phyloP scores from a whole-genome alignment of 2,329 filamentous ascomycete species.

The Neonectria hederae region DNA sequence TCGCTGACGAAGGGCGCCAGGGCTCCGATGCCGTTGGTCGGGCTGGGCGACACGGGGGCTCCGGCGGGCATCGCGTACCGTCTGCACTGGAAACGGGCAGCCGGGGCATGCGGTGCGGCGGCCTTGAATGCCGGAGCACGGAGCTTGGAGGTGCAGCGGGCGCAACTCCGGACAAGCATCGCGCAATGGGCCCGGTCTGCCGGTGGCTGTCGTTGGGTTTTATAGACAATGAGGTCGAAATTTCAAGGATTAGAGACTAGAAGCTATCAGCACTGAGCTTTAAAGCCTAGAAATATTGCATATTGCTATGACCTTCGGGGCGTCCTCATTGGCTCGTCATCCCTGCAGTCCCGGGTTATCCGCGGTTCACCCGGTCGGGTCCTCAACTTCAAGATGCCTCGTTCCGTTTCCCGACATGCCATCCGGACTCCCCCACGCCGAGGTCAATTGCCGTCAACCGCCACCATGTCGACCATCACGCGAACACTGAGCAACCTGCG shows the following conservation, averaged over 20 bases:
- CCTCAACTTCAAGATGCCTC: slow-evolving; percentile 35
- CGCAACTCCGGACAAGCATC: slow-evolving; percentile 51
- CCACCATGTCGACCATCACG: slow-evolving; percentile 86
- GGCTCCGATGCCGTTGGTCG: slow-evolving; percentile 47
- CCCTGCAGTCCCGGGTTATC: slow-evolving; percentile 15
- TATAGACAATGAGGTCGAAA: slow-evolving; percentile 10
- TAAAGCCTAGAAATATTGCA: slow-evolving; percentile 29
- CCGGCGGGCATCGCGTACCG: slow-evolving; percentile 52
- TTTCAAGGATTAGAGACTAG: neutral
- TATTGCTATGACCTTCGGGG: slow-evolving; percentile 9
- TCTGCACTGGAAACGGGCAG: slow-evolving; percentile 50
- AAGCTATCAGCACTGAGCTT: neutral
- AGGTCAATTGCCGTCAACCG: slow-evolving; percentile 46
- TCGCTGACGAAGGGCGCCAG: slow-evolving; percentile 71
- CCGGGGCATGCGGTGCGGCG: slow-evolving; percentile 41
- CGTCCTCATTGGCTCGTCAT: slow-evolving; percentile 28
- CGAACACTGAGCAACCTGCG: slow-evolving; percentile 89
- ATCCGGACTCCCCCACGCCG: slow-evolving; percentile 24
- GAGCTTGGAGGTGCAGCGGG: slow-evolving; percentile 43
- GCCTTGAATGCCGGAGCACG: slow-evolving; percentile 36
- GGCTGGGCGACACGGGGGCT: slow-evolving; percentile 40
- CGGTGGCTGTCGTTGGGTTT: slow-evolving; percentile 3
- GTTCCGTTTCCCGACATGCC: slow-evolving; percentile 23
- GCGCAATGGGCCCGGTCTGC: slow-evolving; percentile 9
- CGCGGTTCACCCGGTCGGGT: slow-evolving; percentile 46